These are phyloP conservation scores for Aspergillus carlsbadensis DNA, from an alignment of 495 filamentous ascomycete species.

Conservation along the genomic window DNA sequence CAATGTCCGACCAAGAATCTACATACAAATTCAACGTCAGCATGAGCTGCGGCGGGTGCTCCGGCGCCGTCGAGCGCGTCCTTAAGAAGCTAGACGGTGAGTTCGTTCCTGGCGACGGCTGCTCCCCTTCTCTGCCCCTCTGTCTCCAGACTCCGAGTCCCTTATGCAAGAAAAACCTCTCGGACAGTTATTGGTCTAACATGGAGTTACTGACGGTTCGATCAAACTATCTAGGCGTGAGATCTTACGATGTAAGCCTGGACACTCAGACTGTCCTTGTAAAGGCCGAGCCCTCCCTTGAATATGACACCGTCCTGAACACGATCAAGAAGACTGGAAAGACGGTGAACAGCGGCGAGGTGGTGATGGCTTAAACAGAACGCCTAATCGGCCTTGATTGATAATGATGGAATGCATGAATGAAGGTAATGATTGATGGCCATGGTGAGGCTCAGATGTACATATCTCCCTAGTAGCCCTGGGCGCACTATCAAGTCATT, in stretches of 20 bases:
- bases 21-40: constrained; percentile 68
- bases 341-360: constrained; percentile 74
- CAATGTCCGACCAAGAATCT: constrained; percentile 54
- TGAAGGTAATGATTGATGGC: background rate
- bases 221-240: constrained; percentile 74
- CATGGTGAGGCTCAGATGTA: background rate
- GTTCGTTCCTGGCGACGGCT: constrained; percentile 17
- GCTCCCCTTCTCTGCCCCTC: background rate
- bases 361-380: constrained; percentile 36
- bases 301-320: constrained; percentile 77
- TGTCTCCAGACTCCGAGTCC: background rate
- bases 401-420: background rate
- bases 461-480: background rate
- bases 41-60: constrained; percentile 71
- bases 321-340: constrained; percentile 97
- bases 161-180: background rate
- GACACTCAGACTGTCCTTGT: constrained; percentile 77
- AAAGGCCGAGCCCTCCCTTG: constrained; percentile 59
- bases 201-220: too few species aligned
- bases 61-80: constrained; percentile 79
- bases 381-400: background rate
- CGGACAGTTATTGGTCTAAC: too few species aligned
- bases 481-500: too few species aligned
- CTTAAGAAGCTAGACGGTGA: constrained; percentile 89
- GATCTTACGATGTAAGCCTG: constrained; percentile 81